Evolutionary conservation across 129 eudicot species (phyloP), one percentile per base, ranked within the genome.

Genomic region (Silybum marianum): DNA sequence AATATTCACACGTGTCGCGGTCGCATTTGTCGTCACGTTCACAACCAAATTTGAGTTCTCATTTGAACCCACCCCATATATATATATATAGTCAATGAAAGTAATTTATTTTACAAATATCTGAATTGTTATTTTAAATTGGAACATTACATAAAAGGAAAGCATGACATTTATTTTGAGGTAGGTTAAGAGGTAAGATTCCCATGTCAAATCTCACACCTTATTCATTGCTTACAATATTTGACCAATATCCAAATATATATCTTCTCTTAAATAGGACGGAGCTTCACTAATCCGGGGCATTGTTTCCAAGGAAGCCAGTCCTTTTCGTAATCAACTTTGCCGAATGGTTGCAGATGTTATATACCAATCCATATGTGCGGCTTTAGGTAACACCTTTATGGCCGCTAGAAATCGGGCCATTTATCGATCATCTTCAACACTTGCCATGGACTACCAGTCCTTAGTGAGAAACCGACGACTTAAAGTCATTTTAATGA

Each of bases 231-330:
- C 69, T 75, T 75, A 7, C 18, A 7, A 65, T 25, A 18, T 8
- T 9, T 69, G 76, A 80, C 38, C 6, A 0, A 42, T 26, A 81
- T 23, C 66, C n/a, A 54, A 54, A 22, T n/a, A 60, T n/a, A 60
- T 60, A 25, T 14, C 30, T 77, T 78, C 46, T 69, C 19, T 71
- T 76, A 23, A 80, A 83, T 90, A 96, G 99, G 96, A 96, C 22
- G 99, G 99, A 72, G 87, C 93, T 74, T 93, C 99, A 48, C 28
- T 93, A 75, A 72, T 96, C 21, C 80, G 81, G 65, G 93, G 92
- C 44, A 72, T 89, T 32, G 82, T 96, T n/a, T 91, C 99, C 23
- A 88, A 86, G 70, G 95, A 96, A 81, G 97, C 97, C 16, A 75
- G 23, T 30, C 70, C 88, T 32, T 86, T 89, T 58, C 93, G 98